Base-by-base conservation (phyloP, 768 basidiomycete genomes). In the Termitomyces bulborhizus region DNA sequence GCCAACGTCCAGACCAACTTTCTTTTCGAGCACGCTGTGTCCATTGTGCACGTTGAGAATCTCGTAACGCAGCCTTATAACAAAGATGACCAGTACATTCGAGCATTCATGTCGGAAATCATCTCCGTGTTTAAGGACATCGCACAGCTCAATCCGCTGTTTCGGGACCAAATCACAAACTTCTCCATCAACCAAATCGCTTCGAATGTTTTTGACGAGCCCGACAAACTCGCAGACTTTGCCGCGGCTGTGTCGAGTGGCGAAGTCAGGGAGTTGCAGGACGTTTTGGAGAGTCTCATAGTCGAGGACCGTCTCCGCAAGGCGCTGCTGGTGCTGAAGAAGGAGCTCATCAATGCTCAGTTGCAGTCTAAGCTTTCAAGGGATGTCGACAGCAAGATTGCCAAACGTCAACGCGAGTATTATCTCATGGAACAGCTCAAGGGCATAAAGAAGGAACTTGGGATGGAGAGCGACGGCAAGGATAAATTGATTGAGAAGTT, bases 101-200 rank as follows among this genome's bases (percentile, higher is more conserved):
- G 93, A 27, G 96, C 96, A 4, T 90, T 97, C 71, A 95, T 93
- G 84, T 87, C 88, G 42, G 96, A 98, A 71, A 93, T 98, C 57
- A 89, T 98, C 60, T 88, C 90, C 44, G 93, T 95, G 39, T 98
- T 98, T 83, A 98, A 98, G 76, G 95, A 98, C 66, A 97, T 98
- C 57, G 95, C 95, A 0, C 92, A 95, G 68, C 81, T 98, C 42
- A 96, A 97, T 70, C 94, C 94, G 1, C 84, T 98, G 60, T 98
- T 98, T 86, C 89, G 95, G 42, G 96, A 98, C 74, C 95, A 98
- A 67, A 96, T 98, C 62, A 93, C 94, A 59, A 93, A 93, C 68
- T 97, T 97, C 70, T 90, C 90, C 15, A 93, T 96, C 70, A 88
- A 89, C 67, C 93, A 96, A 67, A 83, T 92, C 53, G 88, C 93